Percentiles rank a stretch among this genome's conserved stretches.
Evolutionary conservation across 2,329 filamentous ascomycete species (phyloP).

Genomic region (Metarhizium humberi): DNA sequence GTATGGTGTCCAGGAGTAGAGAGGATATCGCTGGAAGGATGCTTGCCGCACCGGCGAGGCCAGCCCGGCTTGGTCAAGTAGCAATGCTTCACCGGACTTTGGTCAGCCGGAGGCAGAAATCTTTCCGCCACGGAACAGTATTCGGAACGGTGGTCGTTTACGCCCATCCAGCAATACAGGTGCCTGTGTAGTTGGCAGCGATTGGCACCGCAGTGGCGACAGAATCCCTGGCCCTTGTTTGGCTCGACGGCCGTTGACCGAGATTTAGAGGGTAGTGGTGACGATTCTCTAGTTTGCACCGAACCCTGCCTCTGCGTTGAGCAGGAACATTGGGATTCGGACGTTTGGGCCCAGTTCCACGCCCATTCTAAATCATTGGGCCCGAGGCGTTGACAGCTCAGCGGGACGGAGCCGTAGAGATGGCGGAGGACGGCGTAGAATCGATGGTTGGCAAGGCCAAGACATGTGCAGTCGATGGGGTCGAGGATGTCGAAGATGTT

Average conservation of each 20-base stretch:
- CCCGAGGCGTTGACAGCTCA: neutral
- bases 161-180: neutral
- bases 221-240: neutral
- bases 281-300: too few relatives aligned
- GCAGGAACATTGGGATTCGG: too few relatives aligned
- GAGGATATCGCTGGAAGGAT: neutral
- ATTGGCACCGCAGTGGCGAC: neutral
- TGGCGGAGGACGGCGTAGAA: neutral
- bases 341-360: neutral
- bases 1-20: neutral
- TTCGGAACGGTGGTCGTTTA: neutral
- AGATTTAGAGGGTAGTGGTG: neutral
- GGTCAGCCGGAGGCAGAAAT: neutral
- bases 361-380: neutral
- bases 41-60: neutral
- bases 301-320: too few relatives aligned
- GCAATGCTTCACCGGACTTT: neutral
- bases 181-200: neutral
- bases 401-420: neutral
- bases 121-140: neutral
- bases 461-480: conserved; percentile 1
- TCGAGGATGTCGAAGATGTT: conserved; percentile 1
- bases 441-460: neutral
- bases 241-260: too few relatives aligned
- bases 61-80: neutral